Evolutionary conservation across 1,284 basidiomycete species (phyloP).

Genomic region (Melampsora americana): DNA sequence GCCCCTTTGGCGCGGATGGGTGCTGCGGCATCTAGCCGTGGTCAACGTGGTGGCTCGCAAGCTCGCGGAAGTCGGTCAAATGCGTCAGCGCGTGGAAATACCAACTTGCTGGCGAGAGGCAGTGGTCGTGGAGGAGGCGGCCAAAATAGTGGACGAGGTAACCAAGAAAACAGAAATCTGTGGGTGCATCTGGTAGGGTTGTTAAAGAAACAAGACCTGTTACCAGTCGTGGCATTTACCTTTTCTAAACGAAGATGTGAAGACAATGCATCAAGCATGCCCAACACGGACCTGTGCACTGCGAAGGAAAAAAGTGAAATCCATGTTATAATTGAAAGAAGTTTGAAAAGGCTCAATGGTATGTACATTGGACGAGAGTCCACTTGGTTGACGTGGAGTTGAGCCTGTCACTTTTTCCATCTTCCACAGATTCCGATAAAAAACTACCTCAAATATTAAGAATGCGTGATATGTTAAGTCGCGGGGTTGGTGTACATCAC

Average conservation of each 20-base stretch:
- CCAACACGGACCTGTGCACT: constrained; percentile 81
- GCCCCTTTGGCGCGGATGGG: constrained; percentile 45
- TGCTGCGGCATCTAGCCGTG: constrained; percentile 45
- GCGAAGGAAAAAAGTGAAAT: constrained; percentile 91
- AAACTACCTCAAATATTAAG: constrained; percentile 89
- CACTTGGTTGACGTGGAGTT: background rate
- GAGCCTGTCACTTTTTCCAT: background rate
- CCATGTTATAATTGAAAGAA: constrained; percentile 88
- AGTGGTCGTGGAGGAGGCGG: constrained; percentile 55
- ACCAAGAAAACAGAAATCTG: constrained; percentile 78
- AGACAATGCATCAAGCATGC: constrained; percentile 86
- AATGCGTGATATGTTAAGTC: constrained; percentile 83
- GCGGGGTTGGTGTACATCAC: constrained; percentile 96
- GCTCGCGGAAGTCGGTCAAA: constrained; percentile 47
- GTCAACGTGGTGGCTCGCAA: constrained; percentile 43
- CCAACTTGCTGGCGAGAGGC: background rate
- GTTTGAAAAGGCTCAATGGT: constrained; percentile 86
- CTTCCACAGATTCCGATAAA: constrained; percentile 72
- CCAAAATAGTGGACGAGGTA: constrained; percentile 60
- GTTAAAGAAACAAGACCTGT: constrained; percentile 75
- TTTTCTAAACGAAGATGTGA: constrained; percentile 96
- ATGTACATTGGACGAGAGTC: constrained; percentile 44
- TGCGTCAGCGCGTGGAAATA: constrained; percentile 57
- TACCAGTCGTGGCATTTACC: constrained; percentile 95
- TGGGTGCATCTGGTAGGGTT: constrained; percentile 89